Base-by-base conservation (phyloP, 2,329 filamentous ascomycete species). In the Dothidotthia symphoricarpi region DNA sequence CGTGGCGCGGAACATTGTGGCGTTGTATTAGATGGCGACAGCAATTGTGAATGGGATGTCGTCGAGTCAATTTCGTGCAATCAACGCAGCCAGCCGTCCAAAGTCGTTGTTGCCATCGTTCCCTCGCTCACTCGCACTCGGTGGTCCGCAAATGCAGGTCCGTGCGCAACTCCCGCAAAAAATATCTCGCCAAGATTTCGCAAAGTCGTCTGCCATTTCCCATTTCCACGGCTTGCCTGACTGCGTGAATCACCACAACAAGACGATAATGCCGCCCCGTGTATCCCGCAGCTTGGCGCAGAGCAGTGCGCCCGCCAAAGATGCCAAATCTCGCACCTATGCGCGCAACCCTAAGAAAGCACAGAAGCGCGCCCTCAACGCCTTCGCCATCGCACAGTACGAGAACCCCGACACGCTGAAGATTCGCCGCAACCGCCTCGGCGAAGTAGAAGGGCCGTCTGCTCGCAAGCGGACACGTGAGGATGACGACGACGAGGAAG, bases 1-100 rank as follows among this genome's bases (percentile, higher is more conserved):
- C 12, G 86, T 86, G 39, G 86, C 79, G 66, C 80, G 77, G 51
- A 60, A 59, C 82, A 86, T 87, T 46, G 64, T 71, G 53, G 28
- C 29, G 32, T n/a, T n/a, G n/a, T n/a, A n/a, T n/a, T n/a, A 11
- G 31, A 25, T 12, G 31, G 15, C 4, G 15, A n/a, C n/a, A n/a
- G n/a, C n/a, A n/a, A n/a, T n/a, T n/a, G n/a, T n/a, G n/a, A n/a
- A n/a, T 16, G 25, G 32, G 19, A 22, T 22, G 19, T 22, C 19
- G 19, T 22, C 19, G 19, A 6, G 19, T 22, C n/a, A 15, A 8
- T 8, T 8, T n/a, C 24, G 8, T 14, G 8, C 3, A 13, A 17
- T 37, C 8, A 26, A 34, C 16, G 15, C 29, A 25, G 16, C 19
- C 12, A 7, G 33, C 13, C 6, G 25, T n/a, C n/a, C n/a, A n/a